Evolutionary conservation across 148 eudicot genomes (phyloP), one percentile per base, ranked within the genome.

Genomic region (Spergularia marina): DNA sequence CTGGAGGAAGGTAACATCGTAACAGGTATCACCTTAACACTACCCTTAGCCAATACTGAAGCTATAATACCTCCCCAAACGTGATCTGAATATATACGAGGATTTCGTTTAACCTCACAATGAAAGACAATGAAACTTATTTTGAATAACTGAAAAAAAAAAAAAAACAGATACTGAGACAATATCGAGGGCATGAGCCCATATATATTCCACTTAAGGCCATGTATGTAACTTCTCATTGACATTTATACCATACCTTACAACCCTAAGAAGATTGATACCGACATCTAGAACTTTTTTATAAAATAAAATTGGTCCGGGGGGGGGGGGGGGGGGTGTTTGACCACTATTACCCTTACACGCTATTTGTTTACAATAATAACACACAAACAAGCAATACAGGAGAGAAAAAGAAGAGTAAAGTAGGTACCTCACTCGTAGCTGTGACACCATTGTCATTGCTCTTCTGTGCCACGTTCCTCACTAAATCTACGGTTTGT

Each of bases 401-500:
- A 30, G 12, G 10, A 34, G 21, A 59, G n/a, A 5, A 76, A 21
- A 49, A 44, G 44, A 41, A 53, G n/a, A 57, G 23, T 51, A 30
- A 11, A 51, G 49, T 5, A 56, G 36, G 52, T 77, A 81, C 82
- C 88, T 80, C 76, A 85, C 97, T 89, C 23, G 86, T 90, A 36
- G 65, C 70, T 79, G 78, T 71, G 78, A 79, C 83, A 75, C 86
- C 85, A 70, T 80, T 51, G 61, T 83, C 90, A 20, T 62, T 71
- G 83, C 78, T 75, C 79, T 82, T 87, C 15, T 80, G 86, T 12
- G 84, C 77, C 79, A 86, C 77, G 75, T 83, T 84, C 77, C 80
- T 86, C 34, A 86, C 79, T 34, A 90, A 85, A 51, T 91, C 91
- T 73, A 80, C 59, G 4, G 79, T 80, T 68, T 84, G 79, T 65